These are phyloP conservation scores for Apiosordaria backusii DNA, from an alignment of 495 filamentous ascomycete genomes.

Conservation along the genomic window DNA sequence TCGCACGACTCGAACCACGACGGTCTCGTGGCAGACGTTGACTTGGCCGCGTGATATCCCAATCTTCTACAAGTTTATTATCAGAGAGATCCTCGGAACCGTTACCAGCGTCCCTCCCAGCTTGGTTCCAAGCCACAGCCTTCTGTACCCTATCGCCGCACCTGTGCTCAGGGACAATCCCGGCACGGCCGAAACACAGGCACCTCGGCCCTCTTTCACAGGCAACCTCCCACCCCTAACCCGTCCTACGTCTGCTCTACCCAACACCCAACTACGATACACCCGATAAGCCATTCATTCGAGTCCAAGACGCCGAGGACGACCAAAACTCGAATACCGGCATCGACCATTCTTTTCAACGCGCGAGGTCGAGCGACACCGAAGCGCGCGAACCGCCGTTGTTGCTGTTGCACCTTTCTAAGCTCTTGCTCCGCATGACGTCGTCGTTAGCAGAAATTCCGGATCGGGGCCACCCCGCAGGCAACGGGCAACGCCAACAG, in stretches of 20 bases:
- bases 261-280: not conserved
- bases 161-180: not conserved
- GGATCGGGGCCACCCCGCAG: constrained; percentile 30
- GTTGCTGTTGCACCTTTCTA: constrained; percentile 9
- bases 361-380: constrained; percentile 12
- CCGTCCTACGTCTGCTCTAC: not conserved
- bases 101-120: not conserved
- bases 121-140: not conserved
- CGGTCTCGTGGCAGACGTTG: constrained; percentile 32
- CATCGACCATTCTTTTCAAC: not conserved
- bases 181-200: not conserved
- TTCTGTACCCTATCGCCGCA: not conserved
- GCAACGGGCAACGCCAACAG: constrained; percentile 19
- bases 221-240: not conserved
- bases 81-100: no score
- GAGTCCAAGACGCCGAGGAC: not conserved
- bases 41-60: constrained; percentile 29
- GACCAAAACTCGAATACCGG: not conserved
- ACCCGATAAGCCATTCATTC: not conserved
- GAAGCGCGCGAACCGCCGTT: constrained; percentile 11
- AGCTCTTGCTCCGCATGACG: constrained; percentile 33
- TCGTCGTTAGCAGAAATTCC: constrained; percentile 33
- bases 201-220: not conserved
- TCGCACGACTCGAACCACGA: constrained; percentile 19
- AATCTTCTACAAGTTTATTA: not conserved